phyloP scores from a whole-genome alignment of 805 yeast genomes.

The Starmerella davenportii region DNA sequence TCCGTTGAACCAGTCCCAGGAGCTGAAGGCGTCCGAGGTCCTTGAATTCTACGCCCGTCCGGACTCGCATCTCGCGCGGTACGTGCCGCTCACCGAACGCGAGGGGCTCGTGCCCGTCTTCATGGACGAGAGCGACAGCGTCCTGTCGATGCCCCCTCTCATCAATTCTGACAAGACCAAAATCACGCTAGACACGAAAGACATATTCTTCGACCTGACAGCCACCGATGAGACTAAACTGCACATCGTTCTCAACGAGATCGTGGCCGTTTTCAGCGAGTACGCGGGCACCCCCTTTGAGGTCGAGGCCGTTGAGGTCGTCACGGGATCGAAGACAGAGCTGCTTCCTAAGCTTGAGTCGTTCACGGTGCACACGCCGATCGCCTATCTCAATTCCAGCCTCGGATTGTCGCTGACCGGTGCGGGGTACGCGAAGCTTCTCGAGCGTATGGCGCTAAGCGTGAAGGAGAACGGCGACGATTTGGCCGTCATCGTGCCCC shows the following conservation, averaged over 20 bases:
- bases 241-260: slow-evolving; percentile 76
- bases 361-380: slow-evolving; percentile 55
- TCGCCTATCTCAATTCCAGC: slow-evolving; percentile 76
- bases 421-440: slow-evolving; percentile 46
- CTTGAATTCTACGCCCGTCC: slow-evolving; percentile 71
- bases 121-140: slow-evolving; percentile 53
- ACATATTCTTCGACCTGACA: slow-evolving; percentile 82
- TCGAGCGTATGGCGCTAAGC: slow-evolving; percentile 63
- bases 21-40: slow-evolving; percentile 55
- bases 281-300: slow-evolving; percentile 69
- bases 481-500: slow-evolving; percentile 61
- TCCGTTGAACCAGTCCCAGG: slow-evolving; percentile 27
- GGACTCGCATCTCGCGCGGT: slow-evolving; percentile 80
- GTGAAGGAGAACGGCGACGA: slow-evolving; percentile 37
- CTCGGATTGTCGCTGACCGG: slow-evolving; percentile 63
- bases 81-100: slow-evolving; percentile 69
- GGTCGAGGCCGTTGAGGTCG: slow-evolving; percentile 75
- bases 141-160: slow-evolving; percentile 90
- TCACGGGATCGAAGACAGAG: slow-evolving; percentile 23
- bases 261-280: slow-evolving; percentile 89
- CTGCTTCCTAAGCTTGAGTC: slow-evolving; percentile 53
- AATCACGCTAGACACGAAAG: slow-evolving; percentile 64
- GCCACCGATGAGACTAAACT: slow-evolving; percentile 92
- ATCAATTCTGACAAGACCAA: slow-evolving; percentile 86
- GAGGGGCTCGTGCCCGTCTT: slow-evolving; percentile 85